Percentiles rank a stretch among this genome's conserved stretches.
Evolutionary conservation across 164 flowering plant species (phyloP).

Genomic region (Warburgia ugandensis): DNA sequence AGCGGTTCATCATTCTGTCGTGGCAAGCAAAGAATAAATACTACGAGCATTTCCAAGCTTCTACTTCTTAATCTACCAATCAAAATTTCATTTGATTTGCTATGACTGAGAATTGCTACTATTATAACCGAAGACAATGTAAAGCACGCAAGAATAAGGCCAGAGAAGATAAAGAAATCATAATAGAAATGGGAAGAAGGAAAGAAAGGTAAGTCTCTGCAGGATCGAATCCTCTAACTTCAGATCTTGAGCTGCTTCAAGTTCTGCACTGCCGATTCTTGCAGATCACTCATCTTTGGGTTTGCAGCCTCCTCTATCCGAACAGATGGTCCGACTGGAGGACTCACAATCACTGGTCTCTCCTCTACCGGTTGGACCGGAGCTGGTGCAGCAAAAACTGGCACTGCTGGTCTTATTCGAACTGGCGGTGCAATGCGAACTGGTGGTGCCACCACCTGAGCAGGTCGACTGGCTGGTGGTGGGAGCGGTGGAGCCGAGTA

Average conservation of each 20-base stretch:
- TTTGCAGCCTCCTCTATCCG: conserved; percentile 20
- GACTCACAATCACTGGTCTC: conserved; percentile 33
- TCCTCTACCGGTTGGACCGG: conserved; percentile 7
- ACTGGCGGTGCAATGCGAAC: conserved; percentile 31
- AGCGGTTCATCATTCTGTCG: too few species aligned
- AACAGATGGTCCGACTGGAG: conserved; percentile 17
- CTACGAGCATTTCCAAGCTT: too few species aligned
- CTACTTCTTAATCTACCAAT: background rate
- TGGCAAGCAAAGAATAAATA: too few species aligned
- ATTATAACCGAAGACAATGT: background rate
- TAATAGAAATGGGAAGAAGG: background rate
- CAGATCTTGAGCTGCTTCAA: conserved; percentile 49
- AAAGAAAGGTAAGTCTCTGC: background rate
- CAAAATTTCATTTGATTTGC: background rate
- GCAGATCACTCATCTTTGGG: conserved; percentile 7
- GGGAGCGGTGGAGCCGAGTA: conserved; percentile 70
- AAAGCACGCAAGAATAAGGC: background rate
- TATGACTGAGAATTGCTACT: background rate
- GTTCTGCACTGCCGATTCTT: conserved; percentile 28
- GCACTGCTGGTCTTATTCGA: conserved; percentile 30
- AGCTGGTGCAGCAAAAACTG: conserved; percentile 32
- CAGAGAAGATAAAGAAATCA: background rate
- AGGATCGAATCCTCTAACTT: conserved; percentile 7
- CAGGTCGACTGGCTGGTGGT: conserved; percentile 21
- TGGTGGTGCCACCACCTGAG: conserved; percentile 32